Evolutionary conservation across 352 stramenopile species (phyloP).

Genomic region (Phytophthora chlamydospora): DNA sequence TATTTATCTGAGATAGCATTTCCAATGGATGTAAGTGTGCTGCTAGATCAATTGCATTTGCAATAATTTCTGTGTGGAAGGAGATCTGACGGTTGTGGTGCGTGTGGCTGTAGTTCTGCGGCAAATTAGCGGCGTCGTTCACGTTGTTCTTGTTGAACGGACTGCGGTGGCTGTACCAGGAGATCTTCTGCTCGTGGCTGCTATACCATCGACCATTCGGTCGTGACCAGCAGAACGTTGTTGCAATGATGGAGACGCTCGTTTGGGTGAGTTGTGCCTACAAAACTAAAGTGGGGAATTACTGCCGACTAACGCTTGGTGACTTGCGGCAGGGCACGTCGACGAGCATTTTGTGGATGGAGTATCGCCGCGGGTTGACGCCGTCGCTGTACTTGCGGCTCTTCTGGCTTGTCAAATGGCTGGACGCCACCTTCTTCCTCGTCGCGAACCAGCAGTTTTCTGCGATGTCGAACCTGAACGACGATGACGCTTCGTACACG

Average conservation of each 20-base stretch:
- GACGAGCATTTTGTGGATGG: slow-evolving; percentile 73
- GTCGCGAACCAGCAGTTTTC: slow-evolving; percentile 41
- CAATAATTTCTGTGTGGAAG: neutral
- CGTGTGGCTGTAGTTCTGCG: slow-evolving; percentile 49
- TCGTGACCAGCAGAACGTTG: slow-evolving; percentile 40
- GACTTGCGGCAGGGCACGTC: slow-evolving; percentile 42
- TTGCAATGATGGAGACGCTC: slow-evolving; percentile 60
- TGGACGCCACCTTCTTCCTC: slow-evolving; percentile 51
- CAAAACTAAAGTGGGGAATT: no score
- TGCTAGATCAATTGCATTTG: slow-evolving; percentile 2
- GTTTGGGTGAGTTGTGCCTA: slow-evolving; percentile 48
- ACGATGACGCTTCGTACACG: slow-evolving; percentile 9
- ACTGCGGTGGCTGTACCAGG: slow-evolving; percentile 59
- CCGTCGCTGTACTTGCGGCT: slow-evolving; percentile 60
- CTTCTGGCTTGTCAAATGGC: slow-evolving; percentile 71
- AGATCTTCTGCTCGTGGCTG: slow-evolving; percentile 47
- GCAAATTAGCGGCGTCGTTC: slow-evolving; percentile 59
- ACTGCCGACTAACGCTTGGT: neutral
- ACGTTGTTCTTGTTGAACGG: slow-evolving; percentile 54
- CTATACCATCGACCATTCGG: slow-evolving; percentile 34
- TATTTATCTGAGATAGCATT: slow-evolving; percentile 83
- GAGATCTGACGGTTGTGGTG: neutral
- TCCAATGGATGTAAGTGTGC: slow-evolving; percentile 59
- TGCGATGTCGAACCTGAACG: neutral
- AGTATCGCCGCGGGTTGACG: slow-evolving; percentile 66